Percentiles rank a stretch among this genome's conserved stretches.
Evolutionary conservation across 2,329 filamentous ascomycete genomes (phyloP).

Genomic region (Ilyonectria destructans): DNA sequence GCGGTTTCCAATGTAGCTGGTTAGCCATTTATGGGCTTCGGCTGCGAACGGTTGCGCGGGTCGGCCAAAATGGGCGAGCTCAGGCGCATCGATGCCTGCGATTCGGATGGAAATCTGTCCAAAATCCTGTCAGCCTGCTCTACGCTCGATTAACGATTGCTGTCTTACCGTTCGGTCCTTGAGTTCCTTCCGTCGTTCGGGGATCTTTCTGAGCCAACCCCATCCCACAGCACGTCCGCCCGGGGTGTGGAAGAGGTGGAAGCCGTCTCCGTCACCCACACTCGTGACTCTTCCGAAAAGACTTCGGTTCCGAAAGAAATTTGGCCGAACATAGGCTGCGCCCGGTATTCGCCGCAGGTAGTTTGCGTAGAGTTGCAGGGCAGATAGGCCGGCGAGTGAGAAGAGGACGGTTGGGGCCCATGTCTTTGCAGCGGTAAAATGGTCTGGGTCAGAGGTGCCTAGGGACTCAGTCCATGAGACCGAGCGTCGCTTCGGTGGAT

Average conservation of each 20-base stretch:
- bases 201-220: constrained; percentile 90
- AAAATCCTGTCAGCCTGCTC: constrained; percentile 36
- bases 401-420: constrained; percentile 59
- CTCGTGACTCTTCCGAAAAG: constrained; percentile 91
- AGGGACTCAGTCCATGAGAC: constrained; percentile 60
- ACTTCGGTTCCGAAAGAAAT: constrained; percentile 81
- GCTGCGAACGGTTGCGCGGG: constrained; percentile 87
- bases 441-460: constrained; percentile 45
- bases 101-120: constrained; percentile 87
- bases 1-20: constrained; percentile 77
- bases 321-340: constrained; percentile 81
- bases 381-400: constrained; percentile 57
- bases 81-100: constrained; percentile 94
- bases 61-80: constrained; percentile 92
- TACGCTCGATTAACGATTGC: neutral
- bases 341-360: constrained; percentile 90
- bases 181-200: constrained; percentile 77
- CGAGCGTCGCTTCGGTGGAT: constrained; percentile 45
- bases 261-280: constrained; percentile 97
- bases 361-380: constrained; percentile 74
- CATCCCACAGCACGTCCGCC: constrained; percentile 91
- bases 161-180: constrained; percentile 82
- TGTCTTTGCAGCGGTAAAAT: constrained; percentile 56
- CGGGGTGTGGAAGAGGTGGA: constrained; percentile 94
- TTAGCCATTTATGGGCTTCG: constrained; percentile 89